phyloP scores from a whole-genome alignment of 2,329 filamentous ascomycete genomes.

The Apiospora phragmitis region DNA sequence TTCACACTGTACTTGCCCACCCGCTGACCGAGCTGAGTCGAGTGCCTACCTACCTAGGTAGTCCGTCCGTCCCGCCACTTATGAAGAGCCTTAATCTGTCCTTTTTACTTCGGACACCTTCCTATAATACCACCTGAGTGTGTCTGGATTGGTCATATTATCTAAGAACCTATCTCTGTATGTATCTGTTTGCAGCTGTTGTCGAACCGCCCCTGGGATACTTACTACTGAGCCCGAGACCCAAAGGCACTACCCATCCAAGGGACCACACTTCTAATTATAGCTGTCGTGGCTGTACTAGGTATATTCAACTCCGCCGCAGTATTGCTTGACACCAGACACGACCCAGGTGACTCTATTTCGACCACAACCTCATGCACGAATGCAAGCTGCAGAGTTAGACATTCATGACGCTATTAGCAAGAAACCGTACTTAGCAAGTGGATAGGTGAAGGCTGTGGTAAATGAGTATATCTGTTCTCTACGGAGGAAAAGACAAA shows the following conservation, averaged over 20 bases:
- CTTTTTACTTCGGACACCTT: background rate
- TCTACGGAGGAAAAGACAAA: background rate
- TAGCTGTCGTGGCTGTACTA: background rate
- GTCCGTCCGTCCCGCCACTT: background rate
- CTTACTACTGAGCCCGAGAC: background rate
- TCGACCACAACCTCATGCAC: background rate
- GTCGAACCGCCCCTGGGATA: background rate
- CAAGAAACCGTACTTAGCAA: background rate
- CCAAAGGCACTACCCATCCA: background rate
- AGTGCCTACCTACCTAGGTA: background rate
- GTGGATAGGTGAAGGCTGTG: background rate
- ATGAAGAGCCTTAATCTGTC: background rate
- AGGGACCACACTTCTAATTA: slow-evolving; percentile 1
- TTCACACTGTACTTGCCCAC: background rate
- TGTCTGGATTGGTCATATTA: background rate
- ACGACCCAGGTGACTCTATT: background rate
- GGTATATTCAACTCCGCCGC: background rate
- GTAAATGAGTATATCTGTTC: background rate
- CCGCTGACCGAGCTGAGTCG: background rate
- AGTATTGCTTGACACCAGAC: background rate
- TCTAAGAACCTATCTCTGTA: background rate
- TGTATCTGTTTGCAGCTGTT: background rate
- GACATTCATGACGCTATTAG: background rate
- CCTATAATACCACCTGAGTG: background rate
- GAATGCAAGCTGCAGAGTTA: background rate